phyloP scores from a whole-genome alignment of 805 yeast genomes.

The Metschnikowia continentalis region DNA sequence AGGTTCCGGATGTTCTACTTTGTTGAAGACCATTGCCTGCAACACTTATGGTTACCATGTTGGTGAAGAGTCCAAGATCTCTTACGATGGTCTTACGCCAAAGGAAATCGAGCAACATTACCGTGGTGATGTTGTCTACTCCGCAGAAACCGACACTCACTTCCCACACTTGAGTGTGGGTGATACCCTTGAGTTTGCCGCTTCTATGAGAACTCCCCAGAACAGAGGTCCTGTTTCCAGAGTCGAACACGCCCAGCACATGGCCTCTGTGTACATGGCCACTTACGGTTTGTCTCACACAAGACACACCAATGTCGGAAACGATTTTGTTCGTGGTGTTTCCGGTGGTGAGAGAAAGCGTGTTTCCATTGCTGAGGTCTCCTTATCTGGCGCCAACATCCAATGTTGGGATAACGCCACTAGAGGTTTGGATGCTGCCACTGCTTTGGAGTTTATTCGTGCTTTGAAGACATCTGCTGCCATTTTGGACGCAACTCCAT shows the following conservation, averaged over 20 bases:
- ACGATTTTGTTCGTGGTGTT: conserved; percentile 62
- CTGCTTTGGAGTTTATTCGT: conserved; percentile 62
- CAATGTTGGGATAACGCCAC: conserved; percentile 70
- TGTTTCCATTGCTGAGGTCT: conserved; percentile 65
- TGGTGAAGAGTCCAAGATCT: conserved; percentile 41
- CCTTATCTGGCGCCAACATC: conserved; percentile 44
- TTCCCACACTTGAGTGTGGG: conserved; percentile 67
- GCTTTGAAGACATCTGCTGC: conserved; percentile 55
- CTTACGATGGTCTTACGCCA: conserved; percentile 54
- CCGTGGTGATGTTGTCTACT: conserved; percentile 67
- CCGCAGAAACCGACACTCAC: conserved; percentile 65
- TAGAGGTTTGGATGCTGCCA: conserved; percentile 66
- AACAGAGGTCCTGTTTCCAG: conserved; percentile 61
- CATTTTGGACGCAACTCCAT: conserved; percentile 50
- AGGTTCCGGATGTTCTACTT: conserved; percentile 75
- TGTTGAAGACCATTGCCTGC: conserved; percentile 60
- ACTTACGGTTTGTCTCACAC: conserved; percentile 53
- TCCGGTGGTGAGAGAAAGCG: conserved; percentile 74
- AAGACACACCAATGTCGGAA: conserved; percentile 56
- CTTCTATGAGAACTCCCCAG: conserved; percentile 56
- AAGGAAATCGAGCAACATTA: conserved; percentile 47
- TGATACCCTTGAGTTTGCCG: conserved; percentile 60
- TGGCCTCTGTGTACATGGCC: conserved; percentile 42
- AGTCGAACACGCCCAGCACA: conserved; percentile 44
- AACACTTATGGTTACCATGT: conserved; percentile 58